phyloP scores from a whole-genome alignment of 495 filamentous ascomycete species.

The Penicillium desertorum region DNA sequence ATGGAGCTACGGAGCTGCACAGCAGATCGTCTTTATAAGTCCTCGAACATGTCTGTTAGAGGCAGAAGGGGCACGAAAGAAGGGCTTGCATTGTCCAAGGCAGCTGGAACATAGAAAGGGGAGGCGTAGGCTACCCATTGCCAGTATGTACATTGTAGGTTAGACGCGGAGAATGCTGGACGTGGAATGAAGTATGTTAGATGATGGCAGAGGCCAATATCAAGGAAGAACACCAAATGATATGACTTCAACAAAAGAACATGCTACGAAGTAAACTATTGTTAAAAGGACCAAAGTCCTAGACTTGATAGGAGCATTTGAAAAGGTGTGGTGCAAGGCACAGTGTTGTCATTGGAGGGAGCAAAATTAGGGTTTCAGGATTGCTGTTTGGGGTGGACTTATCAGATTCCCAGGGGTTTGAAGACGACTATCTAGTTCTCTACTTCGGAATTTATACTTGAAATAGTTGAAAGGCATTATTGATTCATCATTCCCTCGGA shows the following conservation, averaged over 20 bases:
- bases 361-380: conserved; percentile 12
- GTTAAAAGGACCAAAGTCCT: neutral
- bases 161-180: conserved; percentile 9
- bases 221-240: neutral
- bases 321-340: conserved; percentile 17
- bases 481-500: conserved; percentile 12
- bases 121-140: neutral
- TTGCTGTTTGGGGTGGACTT: neutral
- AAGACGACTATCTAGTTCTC: neutral
- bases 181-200: conserved; percentile 1
- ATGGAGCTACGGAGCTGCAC: neutral
- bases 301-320: neutral
- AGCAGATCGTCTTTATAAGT: conserved; percentile 5
- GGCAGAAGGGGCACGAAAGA: neutral
- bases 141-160: conserved; percentile 5
- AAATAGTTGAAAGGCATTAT: conserved; percentile 3
- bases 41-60: neutral
- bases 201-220: neutral
- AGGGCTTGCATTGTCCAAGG: conserved; percentile 5
- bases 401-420: neutral
- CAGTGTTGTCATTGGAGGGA: conserved; percentile 9
- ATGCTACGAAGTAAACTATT: neutral
- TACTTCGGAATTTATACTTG: neutral
- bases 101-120: conserved; percentile 7
- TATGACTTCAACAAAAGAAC: neutral